Percentiles rank a stretch among this genome's conserved stretches.
phyloP scores from a whole-genome alignment of 192 early-diverging fungal species.

The Linnemannia zychae region DNA sequence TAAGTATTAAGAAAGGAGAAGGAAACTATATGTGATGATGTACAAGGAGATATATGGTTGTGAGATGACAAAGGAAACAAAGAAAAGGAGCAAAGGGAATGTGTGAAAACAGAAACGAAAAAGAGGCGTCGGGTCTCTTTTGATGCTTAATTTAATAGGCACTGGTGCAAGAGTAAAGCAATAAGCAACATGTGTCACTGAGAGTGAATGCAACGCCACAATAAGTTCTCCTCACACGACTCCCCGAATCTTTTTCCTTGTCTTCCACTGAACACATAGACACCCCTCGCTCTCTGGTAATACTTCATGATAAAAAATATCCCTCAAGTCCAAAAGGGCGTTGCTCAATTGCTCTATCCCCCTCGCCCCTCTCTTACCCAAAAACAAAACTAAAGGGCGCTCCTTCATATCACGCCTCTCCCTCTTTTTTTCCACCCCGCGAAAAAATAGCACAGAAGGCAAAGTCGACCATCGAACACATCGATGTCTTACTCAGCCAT shows the following conservation, averaged over 20 bases:
- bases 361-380: too few relatives aligned
- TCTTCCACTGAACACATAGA: too few relatives aligned
- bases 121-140: neutral
- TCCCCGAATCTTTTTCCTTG: neutral
- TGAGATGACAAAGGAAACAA: neutral
- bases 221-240: neutral
- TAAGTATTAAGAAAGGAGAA: neutral
- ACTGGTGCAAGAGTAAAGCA: too few relatives aligned
- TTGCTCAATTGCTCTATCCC: neutral
- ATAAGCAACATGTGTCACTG: neutral
- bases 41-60: neutral
- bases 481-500: too few relatives aligned
- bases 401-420: too few relatives aligned
- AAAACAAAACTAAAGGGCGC: too few relatives aligned
- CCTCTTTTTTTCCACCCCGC: too few relatives aligned
- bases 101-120: too few relatives aligned
- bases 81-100: neutral
- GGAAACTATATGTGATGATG: neutral
- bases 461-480: too few relatives aligned
- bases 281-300: too few relatives aligned
- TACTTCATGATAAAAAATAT: too few relatives aligned
- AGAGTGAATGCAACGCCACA: neutral
- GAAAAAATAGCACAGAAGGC: too few relatives aligned
- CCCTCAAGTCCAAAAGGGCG: slow-evolving; percentile 3
- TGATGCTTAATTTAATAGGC: neutral